Evolutionary conservation across 441 rosid species (phyloP).

Genomic region (Breynia disticha): DNA sequence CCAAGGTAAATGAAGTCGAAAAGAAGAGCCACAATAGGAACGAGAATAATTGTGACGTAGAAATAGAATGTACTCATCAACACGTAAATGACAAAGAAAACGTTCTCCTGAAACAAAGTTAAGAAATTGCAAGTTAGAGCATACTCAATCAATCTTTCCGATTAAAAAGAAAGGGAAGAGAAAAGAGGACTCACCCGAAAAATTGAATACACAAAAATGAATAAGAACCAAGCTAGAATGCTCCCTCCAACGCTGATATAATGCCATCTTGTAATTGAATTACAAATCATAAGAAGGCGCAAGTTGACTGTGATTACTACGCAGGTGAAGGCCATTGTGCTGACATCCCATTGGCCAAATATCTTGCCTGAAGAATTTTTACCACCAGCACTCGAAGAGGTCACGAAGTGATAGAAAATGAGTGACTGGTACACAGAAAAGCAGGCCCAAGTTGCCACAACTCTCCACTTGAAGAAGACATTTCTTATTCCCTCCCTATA

Average conservation of each 20-base stretch:
- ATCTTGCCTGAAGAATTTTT: constrained; percentile 73
- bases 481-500: constrained; percentile 88
- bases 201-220: constrained; percentile 66
- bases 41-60: constrained; percentile 64
- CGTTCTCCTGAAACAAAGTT: constrained; percentile 54
- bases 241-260: constrained; percentile 88
- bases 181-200: constrained; percentile 48
- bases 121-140: constrained; percentile 17
- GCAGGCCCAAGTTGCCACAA: constrained; percentile 80
- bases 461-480: constrained; percentile 86
- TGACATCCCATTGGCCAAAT: constrained; percentile 95
- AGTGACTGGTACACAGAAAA: constrained; percentile 90
- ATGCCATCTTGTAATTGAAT: constrained; percentile 93
- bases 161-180: not conserved
- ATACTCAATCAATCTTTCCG: not conserved
- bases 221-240: constrained; percentile 82
- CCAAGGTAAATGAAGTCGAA: constrained; percentile 90
- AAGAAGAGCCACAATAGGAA: constrained; percentile 79
- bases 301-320: constrained; percentile 87
- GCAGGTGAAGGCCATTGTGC: constrained; percentile 97
- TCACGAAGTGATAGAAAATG: constrained; percentile 62
- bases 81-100: constrained; percentile 71
- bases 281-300: constrained; percentile 95
- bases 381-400: constrained; percentile 47
- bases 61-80: constrained; percentile 87